Conservation (phyloP, 148 eudicot genomes). For the Fagopyrum esculentum region DNA sequence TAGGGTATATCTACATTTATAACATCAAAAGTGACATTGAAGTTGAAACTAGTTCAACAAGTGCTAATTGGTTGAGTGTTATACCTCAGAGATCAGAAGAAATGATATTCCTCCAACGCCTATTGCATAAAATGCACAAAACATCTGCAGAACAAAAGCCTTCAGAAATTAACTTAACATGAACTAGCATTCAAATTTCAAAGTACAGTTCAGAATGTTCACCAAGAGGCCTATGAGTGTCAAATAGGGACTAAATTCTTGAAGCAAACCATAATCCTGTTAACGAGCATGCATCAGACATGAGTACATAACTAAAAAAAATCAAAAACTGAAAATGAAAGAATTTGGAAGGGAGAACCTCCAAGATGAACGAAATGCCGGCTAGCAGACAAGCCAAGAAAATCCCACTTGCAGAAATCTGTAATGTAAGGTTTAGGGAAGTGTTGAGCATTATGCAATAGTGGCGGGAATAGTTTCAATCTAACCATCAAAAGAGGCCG, state of each 20-base stretch:
- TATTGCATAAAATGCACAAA: neutral
- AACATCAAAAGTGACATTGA: no score
- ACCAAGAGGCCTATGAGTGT: constrained; percentile 32
- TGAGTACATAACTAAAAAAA: neutral
- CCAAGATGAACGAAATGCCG: constrained; percentile 22
- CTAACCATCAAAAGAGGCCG: constrained; percentile 31
- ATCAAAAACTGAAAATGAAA: no score
- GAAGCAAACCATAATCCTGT: constrained; percentile 24
- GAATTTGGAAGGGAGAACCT: constrained; percentile 16
- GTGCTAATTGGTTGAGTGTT: no score
- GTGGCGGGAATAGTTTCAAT: neutral
- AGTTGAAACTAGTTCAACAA: no score
- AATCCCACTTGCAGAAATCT: constrained; percentile 29
- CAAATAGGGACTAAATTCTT: constrained; percentile 23
- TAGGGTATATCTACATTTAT: constrained; percentile 7
- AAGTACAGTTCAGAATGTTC: constrained; percentile 3
- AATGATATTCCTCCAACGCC: neutral
- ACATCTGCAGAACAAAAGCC: neutral
- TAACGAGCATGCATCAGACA: neutral
- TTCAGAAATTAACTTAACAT: neutral
- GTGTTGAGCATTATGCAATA: neutral
- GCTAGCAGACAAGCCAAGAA: constrained; percentile 25
- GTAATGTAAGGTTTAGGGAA: constrained; percentile 2
- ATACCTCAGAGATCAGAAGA: neutral
- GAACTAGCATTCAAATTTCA: neutral